phyloP scores from a whole-genome alignment of 257 asterid species.

The Fraxinus pennsylvanica region DNA sequence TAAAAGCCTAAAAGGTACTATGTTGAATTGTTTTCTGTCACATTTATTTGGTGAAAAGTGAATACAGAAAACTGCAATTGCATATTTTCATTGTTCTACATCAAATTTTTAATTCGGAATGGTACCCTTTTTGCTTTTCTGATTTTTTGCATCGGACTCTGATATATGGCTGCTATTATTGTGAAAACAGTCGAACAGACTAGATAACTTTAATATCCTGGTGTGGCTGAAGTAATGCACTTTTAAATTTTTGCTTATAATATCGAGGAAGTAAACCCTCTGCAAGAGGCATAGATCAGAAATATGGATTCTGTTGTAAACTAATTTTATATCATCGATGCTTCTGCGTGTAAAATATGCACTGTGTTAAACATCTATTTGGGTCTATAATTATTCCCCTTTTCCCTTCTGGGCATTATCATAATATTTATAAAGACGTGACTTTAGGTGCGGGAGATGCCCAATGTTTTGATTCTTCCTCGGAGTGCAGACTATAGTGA shows the following conservation, averaged over 20 bases:
- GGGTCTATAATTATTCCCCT: neutral
- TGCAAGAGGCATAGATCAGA: neutral
- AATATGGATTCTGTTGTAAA: neutral
- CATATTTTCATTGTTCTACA: neutral
- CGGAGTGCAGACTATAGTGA: slow-evolving; percentile 99
- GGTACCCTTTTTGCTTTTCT: neutral
- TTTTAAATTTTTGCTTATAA: too few relatives aligned
- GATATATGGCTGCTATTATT: neutral
- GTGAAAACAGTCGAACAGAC: neutral
- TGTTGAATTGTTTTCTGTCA: neutral
- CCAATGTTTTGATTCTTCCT: slow-evolving; percentile 97
- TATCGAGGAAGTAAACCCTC: neutral
- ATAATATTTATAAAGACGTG: slow-evolving; percentile 20
- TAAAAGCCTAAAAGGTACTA: neutral
- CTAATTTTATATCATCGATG: neutral
- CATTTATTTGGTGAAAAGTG: neutral
- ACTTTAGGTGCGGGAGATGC: slow-evolving; percentile 93
- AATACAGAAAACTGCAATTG: neutral
- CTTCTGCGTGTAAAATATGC: neutral
- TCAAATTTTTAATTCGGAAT: too few relatives aligned
- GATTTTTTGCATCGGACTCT: neutral
- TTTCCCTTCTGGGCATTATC: neutral
- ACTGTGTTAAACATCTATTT: neutral
- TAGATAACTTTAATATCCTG: neutral
- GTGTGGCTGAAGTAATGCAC: neutral